Percentiles rank a stretch among this genome's conserved stretches.
These are phyloP conservation scores for Aphanomyces astaci DNA, from an alignment of 352 stramenopile genomes.

Conservation along the genomic window DNA sequence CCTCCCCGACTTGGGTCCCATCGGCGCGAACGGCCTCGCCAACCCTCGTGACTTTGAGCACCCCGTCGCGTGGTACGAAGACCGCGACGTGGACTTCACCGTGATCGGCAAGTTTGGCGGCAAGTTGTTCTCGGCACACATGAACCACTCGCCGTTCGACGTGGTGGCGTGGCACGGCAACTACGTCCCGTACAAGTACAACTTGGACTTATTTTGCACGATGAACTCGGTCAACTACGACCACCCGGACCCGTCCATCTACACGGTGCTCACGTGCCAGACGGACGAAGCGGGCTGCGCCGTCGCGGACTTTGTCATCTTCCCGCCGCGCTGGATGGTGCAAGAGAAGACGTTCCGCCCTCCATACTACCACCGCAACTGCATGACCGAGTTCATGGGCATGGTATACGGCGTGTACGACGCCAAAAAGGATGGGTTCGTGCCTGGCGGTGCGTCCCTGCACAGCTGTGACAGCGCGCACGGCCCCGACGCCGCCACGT, in stretches of 20 bases:
- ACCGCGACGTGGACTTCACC: conserved; percentile 66
- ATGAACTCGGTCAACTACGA: conserved; percentile 96
- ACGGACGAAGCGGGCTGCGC: conserved; percentile 89
- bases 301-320: conserved; percentile 96
- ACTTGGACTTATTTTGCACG: conserved; percentile 91
- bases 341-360: conserved; percentile 91
- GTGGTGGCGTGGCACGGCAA: conserved; percentile 98
- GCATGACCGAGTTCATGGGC: conserved; percentile 97
- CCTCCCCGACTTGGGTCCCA: conserved; percentile 91
- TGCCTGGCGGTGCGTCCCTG: conserved; percentile 87
- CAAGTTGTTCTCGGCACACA: conserved; percentile 77
- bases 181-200: conserved; percentile 97
- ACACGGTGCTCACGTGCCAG: conserved; percentile 94
- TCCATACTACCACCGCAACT: conserved; percentile 95
- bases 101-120: conserved; percentile 86
- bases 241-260: conserved; percentile 96
- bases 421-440: conserved; percentile 89
- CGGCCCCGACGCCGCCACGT: conserved; percentile 90
- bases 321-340: conserved; percentile 93
- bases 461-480: conserved; percentile 87
- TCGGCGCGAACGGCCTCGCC: conserved; percentile 94
- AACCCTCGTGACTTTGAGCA: conserved; percentile 94
- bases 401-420: conserved; percentile 95
- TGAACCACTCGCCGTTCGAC: conserved; percentile 91
- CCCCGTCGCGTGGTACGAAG: conserved; percentile 85